Evolutionary conservation across 1,284 basidiomycete species (phyloP), one percentile per base, ranked within the genome.

Genomic region (Ceratobasidium sp.): DNA sequence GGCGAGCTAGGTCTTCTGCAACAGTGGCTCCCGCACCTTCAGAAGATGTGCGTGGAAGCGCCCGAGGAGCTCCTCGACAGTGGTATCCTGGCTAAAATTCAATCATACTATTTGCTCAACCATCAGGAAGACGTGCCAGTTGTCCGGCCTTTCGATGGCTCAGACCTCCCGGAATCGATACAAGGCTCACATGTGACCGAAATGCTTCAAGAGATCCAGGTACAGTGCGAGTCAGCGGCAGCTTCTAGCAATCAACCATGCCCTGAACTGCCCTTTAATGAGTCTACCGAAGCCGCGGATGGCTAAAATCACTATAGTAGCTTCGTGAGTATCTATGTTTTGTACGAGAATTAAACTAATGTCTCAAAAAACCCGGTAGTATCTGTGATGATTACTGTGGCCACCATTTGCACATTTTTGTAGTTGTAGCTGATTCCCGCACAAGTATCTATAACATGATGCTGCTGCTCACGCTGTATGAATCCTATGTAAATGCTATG

Each of bases 21-120:
- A 65, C 6, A 23, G 20, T 65, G 40, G 62, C 44, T 65, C 20
- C 42, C 62, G 28, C 62, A 44, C 15, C n/a, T 65, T 42, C 62
- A 48, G 2, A 12, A 12, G n/a, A 44, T 65, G 40, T 44, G 38
- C 17, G 40, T 13, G 3, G 23, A 15, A 1, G 20, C 40, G 3
- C 62, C 62, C 26, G 40, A 44, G 20, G 38, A 42, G 62, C 7
- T 65, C 26, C 3, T 48, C 15, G 13, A 44, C 44, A 65, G 62
- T 65, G 40, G 15, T n/a, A n/a, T 44, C 26, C 26, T 64, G n/a
- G 38, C 5, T 12, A 9, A 13, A 23, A 12, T 61, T 28, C n/a
- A 15, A 12, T 33, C 9, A 5, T 59, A 59, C 13, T 38, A 59
- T 33, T 59, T 7, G 26, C 1, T 10, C 1, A 12, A 59, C 13